These are phyloP conservation scores for Hibiscus mutabilis DNA, from an alignment of 345 rosid species.

Conservation along the genomic window DNA sequence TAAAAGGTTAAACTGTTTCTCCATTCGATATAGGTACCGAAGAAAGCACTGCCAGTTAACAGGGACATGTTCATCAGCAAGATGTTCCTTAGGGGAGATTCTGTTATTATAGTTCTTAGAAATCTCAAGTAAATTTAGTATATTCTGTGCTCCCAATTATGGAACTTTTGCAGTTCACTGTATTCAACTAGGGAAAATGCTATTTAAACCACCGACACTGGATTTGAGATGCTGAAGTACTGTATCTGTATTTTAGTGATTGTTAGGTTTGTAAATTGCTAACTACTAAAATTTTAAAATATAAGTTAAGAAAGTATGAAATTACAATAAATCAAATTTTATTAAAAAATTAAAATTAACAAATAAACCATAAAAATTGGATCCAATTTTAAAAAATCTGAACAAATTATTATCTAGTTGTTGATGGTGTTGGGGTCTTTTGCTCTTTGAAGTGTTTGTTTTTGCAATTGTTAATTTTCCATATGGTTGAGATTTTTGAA, in stretches of 20 bases:
- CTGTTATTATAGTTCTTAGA: constrained; percentile 93
- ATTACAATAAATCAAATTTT: too few species aligned
- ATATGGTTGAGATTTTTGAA: too few species aligned
- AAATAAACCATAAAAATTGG: too few species aligned
- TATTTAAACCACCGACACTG: neutral
- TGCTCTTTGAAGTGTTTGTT: too few species aligned
- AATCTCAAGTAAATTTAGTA: constrained; percentile 59
- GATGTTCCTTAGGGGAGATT: constrained; percentile 98
- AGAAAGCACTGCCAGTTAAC: constrained; percentile 88
- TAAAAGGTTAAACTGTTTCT: neutral
- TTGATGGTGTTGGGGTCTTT: too few species aligned
- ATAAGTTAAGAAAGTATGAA: too few species aligned
- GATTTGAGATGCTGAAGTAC: neutral
- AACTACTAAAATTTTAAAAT: neutral
- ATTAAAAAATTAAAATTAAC: too few species aligned
- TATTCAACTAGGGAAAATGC: neutral
- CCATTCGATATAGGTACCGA: constrained; percentile 54
- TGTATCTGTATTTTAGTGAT: neutral
- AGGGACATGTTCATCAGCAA: constrained; percentile 93
- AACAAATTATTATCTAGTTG: too few species aligned
- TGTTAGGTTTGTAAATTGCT: neutral
- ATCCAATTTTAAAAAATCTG: too few species aligned
- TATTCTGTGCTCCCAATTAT: neutral
- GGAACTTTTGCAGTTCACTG: neutral
- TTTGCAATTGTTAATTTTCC: too few species aligned